phyloP scores from a whole-genome alignment of 2,329 filamentous ascomycete species.

The Domatiomyces catenatus region DNA sequence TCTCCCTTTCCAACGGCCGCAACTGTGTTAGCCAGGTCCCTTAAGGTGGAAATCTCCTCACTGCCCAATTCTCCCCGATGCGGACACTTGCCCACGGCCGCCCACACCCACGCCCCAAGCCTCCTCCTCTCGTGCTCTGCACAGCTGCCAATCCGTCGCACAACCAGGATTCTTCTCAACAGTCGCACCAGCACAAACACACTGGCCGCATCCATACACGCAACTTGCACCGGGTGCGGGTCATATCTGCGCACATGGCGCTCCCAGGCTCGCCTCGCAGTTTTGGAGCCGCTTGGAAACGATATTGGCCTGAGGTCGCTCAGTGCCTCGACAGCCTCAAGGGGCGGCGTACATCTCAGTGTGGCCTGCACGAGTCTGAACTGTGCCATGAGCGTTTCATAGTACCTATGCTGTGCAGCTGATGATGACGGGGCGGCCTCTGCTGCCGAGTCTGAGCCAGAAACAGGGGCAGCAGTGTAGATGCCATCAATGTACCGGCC shows the following conservation, averaged over 20 bases:
- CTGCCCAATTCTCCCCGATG: constrained; percentile 61
- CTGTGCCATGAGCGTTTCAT: constrained; percentile 46
- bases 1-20: constrained; percentile 26
- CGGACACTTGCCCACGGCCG: constrained; percentile 58
- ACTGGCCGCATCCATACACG: constrained; percentile 42
- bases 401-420: constrained; percentile 51
- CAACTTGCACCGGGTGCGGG: constrained; percentile 36
- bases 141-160: constrained; percentile 24
- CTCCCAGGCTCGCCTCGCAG: constrained; percentile 42
- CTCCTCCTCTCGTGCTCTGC: not conserved
- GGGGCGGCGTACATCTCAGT: constrained; percentile 42
- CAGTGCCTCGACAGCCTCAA: constrained; percentile 38
- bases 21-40: constrained; percentile 67
- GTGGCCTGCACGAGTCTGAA: constrained; percentile 50
- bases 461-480: constrained; percentile 49
- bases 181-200: constrained; percentile 50
- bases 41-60: constrained; percentile 57
- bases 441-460: constrained; percentile 15
- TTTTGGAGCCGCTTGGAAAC: constrained; percentile 39
- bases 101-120: constrained; percentile 75
- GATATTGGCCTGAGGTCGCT: constrained; percentile 36
- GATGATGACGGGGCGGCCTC: constrained; percentile 27
- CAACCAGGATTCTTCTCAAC: constrained; percentile 41
- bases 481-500: constrained; percentile 66
- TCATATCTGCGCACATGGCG: constrained; percentile 24